Conservation (phyloP, 257 asterid genomes). For the Nicotiana tomentosiformis region DNA sequence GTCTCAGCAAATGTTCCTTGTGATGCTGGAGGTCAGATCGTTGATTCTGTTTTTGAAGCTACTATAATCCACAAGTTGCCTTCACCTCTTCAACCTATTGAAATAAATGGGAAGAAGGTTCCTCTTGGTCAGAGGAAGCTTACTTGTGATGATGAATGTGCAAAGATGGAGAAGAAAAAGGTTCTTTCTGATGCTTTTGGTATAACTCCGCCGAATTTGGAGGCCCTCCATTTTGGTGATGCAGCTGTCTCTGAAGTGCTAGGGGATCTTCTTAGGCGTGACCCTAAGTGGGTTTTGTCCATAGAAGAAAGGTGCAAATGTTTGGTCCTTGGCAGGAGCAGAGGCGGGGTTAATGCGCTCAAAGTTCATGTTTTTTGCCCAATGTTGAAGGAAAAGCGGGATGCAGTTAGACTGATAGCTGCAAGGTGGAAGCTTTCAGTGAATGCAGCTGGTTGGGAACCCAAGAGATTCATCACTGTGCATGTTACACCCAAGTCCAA, state of each 20-base stretch:
- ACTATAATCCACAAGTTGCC: slow-evolving; percentile 71
- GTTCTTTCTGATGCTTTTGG: slow-evolving; percentile 95
- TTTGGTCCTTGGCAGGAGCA: slow-evolving; percentile 75
- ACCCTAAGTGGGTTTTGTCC: slow-evolving; percentile 80
- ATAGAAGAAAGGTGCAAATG: slow-evolving; percentile 88
- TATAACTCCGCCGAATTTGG: slow-evolving; percentile 50
- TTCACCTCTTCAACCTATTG: slow-evolving; percentile 59
- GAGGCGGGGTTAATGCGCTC: slow-evolving; percentile 58
- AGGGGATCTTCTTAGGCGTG: slow-evolving; percentile 88
- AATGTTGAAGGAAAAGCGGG: slow-evolving; percentile 85
- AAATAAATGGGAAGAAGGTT: slow-evolving; percentile 53
- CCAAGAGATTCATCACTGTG: slow-evolving; percentile 72
- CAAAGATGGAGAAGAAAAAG: slow-evolving; percentile 78
- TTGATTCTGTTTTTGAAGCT: slow-evolving; percentile 58
- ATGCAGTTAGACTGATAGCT: slow-evolving; percentile 77
- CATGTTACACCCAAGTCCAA: slow-evolving; percentile 86
- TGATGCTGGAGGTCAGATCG: slow-evolving; percentile 66
- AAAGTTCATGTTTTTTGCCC: slow-evolving; percentile 89
- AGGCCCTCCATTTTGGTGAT: slow-evolving; percentile 84
- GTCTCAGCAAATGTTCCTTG: slow-evolving; percentile 77
- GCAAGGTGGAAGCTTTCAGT: slow-evolving; percentile 95
- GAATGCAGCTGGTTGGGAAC: slow-evolving; percentile 95
- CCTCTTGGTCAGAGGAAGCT: slow-evolving; percentile 91
- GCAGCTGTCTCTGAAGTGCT: slow-evolving; percentile 75
- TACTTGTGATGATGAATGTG: slow-evolving; percentile 83